These are phyloP conservation scores for Oryza punctata DNA, from an alignment of 176 grass and related monocot genomes.

Conservation along the genomic window DNA sequence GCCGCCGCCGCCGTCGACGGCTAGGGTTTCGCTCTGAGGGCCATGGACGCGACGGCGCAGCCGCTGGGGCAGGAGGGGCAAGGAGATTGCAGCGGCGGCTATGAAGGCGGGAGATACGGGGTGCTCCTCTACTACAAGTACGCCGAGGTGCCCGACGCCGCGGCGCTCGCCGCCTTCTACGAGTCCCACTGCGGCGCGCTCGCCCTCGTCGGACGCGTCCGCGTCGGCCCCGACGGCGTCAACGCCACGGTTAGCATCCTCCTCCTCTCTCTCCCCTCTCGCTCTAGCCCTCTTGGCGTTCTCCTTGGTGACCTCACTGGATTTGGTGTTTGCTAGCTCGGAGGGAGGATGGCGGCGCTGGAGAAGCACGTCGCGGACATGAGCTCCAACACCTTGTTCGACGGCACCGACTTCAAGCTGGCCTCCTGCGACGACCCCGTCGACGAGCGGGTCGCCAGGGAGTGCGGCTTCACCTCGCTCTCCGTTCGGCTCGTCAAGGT, in stretches of 20 bases:
- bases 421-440: conserved; percentile 70
- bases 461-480: conserved; percentile 85
- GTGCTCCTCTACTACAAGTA: conserved; percentile 98
- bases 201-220: conserved; percentile 80
- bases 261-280: background rate
- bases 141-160: conserved; percentile 58
- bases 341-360: conserved; percentile 69
- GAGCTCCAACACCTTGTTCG: conserved; percentile 63
- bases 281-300: background rate
- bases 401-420: conserved; percentile 86
- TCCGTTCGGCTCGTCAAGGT: conserved; percentile 87
- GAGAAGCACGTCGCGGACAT: conserved; percentile 83
- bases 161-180: conserved; percentile 67
- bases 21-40: conserved; percentile 36
- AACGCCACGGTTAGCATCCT: conserved; percentile 69
- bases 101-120: conserved; percentile 24
- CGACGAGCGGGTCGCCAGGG: conserved; percentile 60
- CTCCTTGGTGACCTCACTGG: background rate
- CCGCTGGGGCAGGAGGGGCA: background rate
- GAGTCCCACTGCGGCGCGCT: conserved; percentile 58
- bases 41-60: conserved; percentile 35
- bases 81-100: background rate
- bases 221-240: conserved; percentile 80
- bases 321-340: conserved; percentile 57
- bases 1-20: background rate